These are phyloP conservation scores for Termitomyces sp. DNA, from an alignment of 1,284 basidiomycete species.

Conservation along the genomic window DNA sequence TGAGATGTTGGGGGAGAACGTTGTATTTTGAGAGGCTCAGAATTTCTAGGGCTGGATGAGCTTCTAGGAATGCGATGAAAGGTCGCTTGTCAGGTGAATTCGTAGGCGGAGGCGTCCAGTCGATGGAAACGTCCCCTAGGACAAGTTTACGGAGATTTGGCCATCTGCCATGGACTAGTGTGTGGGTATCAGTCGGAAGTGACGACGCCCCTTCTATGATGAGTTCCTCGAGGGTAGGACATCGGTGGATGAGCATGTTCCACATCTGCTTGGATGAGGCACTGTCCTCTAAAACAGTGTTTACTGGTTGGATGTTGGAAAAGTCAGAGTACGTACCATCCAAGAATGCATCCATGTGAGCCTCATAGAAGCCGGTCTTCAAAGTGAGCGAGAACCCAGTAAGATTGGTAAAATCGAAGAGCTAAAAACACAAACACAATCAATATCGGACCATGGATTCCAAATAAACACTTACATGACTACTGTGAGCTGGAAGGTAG, in stretches of 20 bases:
- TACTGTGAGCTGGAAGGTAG: constrained; percentile 49
- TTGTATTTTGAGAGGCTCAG: constrained; percentile 53
- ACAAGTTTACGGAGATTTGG: constrained; percentile 51
- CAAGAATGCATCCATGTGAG: constrained; percentile 47
- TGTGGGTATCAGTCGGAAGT: constrained; percentile 36
- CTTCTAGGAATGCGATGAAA: constrained; percentile 62
- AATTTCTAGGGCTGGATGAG: constrained; percentile 48
- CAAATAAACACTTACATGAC: constrained; percentile 44
- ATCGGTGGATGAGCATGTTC: constrained; percentile 61
- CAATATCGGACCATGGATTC: constrained; percentile 9
- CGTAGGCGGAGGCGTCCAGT: constrained; percentile 39
- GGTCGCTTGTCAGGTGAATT: constrained; percentile 40
- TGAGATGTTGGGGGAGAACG: constrained; percentile 50
- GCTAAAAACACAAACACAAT: constrained; percentile 29
- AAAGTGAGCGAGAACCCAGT: constrained; percentile 54
- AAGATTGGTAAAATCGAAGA: constrained; percentile 62
- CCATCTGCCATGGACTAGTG: constrained; percentile 51
- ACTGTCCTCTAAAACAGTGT: constrained; percentile 28
- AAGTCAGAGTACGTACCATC: constrained; percentile 39
- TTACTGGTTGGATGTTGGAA: background rate
- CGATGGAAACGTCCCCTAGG: constrained; percentile 59
- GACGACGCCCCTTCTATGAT: constrained; percentile 51
- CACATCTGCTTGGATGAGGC: constrained; percentile 45
- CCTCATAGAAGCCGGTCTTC: constrained; percentile 57
- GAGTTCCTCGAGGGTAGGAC: constrained; percentile 59